These are phyloP conservation scores for Crucihimalaya himalaica DNA, from an alignment of 345 rosid genomes.

Conservation along the genomic window DNA sequence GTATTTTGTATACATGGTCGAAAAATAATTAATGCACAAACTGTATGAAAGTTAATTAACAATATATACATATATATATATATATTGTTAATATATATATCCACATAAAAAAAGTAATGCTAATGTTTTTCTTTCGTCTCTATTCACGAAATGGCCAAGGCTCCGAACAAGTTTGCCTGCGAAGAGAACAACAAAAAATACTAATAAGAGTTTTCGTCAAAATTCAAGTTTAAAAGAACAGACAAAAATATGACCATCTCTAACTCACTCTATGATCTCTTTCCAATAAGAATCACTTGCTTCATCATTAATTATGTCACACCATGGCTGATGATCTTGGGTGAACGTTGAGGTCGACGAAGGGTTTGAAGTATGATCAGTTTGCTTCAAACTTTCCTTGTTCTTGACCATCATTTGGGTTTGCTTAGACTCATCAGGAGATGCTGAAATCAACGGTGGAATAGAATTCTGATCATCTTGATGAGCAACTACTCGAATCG, in stretches of 20 bases:
- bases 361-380: slow-evolving; percentile 49
- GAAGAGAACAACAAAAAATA: neutral
- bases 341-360: slow-evolving; percentile 58
- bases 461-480: slow-evolving; percentile 33
- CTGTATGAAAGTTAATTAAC: slow-evolving; percentile 31
- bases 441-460: slow-evolving; percentile 50
- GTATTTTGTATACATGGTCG: slow-evolving; percentile 23
- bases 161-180: slow-evolving; percentile 60
- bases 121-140: slow-evolving; percentile 14
- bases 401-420: slow-evolving; percentile 34
- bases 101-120: slow-evolving; percentile 37
- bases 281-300: slow-evolving; percentile 59
- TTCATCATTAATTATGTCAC: slow-evolving; percentile 51
- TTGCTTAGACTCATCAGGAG: slow-evolving; percentile 41
- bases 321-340: slow-evolving; percentile 51
- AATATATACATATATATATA: slow-evolving; percentile 1
- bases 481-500: slow-evolving; percentile 9
- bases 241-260: neutral
- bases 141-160: slow-evolving; percentile 52
- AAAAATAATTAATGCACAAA: slow-evolving; percentile 9
- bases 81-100: slow-evolving; percentile 22
- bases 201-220: slow-evolving; percentile 14
- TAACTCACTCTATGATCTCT: slow-evolving; percentile 59
- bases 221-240: neutral
- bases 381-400: slow-evolving; percentile 34